Evolutionary conservation across 2,329 filamentous ascomycete species (phyloP), one percentile per base, ranked within the genome.

Genomic region (Beauveria asiatica): DNA sequence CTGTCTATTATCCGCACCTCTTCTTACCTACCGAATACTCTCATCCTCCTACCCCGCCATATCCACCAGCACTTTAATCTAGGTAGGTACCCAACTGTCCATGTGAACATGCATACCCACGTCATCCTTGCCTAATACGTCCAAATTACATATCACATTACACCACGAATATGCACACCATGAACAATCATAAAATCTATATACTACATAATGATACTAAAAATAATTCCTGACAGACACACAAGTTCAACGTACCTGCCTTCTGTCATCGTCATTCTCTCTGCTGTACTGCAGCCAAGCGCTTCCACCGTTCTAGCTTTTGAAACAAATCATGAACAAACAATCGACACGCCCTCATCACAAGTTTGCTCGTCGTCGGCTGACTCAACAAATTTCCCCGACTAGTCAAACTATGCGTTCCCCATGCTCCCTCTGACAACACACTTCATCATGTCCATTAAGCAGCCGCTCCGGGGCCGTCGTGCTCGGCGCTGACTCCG

Each of bases 381-480:
- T 23, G 48, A 37, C 45, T 58, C 46, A 58, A 52, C 56, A 58
- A 39, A 25, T 45, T 44, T 27, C 48, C 13, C 7, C 48, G 21
- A 41, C 39, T 23, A 25, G 37, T 27, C 48, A 52, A 49, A 27
- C 17, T 25, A 8, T 27, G n/a, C 45, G 17, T 17, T 57, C 23
- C 37, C 39, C 11, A 19, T 30, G 19, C 19, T 30, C n/a, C 19
- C 42, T 7, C 10, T 42, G 17, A 21, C 45, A 42, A 25, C 45
- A 39, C 23, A 21, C 6, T 16, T 37, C 42, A 3, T 37, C 53
- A 37, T 51, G 5, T 33, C 41, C 63, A 58, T 65, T 71, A 76
- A 41, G 77, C 77, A 11, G 78, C 78, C 5, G 69, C 62, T 62
- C 78, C 69, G 27, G 71, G 67, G 64, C 79, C 71, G 63, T 80